A percentile compares a stretch with the other conserved stretches of the same genome.
phyloP scores from a whole-genome alignment of 2,329 filamentous ascomycete genomes.

The Mariannaea sp. region DNA sequence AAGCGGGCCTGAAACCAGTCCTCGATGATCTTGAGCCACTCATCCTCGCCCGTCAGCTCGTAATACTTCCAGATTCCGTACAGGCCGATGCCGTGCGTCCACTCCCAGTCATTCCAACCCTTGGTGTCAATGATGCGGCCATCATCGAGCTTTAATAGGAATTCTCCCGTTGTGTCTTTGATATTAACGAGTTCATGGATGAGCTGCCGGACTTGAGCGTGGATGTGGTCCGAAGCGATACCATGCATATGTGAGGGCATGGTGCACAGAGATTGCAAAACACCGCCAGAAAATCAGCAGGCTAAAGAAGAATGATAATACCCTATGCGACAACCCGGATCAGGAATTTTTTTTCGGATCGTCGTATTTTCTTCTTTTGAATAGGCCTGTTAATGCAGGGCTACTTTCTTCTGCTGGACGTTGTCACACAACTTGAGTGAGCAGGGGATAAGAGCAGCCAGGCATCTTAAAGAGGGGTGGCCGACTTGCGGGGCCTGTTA shows the following conservation, averaged over 20 bases:
- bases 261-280: conserved; percentile 7
- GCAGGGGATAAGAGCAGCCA: neutral
- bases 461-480: conserved; percentile 11
- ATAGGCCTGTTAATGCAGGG: neutral
- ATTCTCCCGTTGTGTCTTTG: conserved; percentile 74
- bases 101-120: conserved; percentile 83
- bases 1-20: conserved; percentile 75
- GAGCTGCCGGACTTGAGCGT: conserved; percentile 64
- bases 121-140: conserved; percentile 83
- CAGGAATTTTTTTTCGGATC: neutral
- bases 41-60: conserved; percentile 66
- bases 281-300: neutral
- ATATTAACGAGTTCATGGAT: conserved; percentile 79
- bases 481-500: conserved; percentile 8
- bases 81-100: conserved; percentile 79
- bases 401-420: neutral
- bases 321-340: neutral
- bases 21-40: conserved; percentile 68
- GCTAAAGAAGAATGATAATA: neutral
- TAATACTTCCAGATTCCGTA: conserved; percentile 86
- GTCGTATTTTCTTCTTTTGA: neutral
- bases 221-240: conserved; percentile 53
- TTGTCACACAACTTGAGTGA: neutral
- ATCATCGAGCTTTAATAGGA: conserved; percentile 71
- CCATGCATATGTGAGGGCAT: conserved; percentile 48